These are phyloP conservation scores for Phialophora tarda DNA, from an alignment of 2,329 filamentous ascomycete species.

Conservation along the genomic window DNA sequence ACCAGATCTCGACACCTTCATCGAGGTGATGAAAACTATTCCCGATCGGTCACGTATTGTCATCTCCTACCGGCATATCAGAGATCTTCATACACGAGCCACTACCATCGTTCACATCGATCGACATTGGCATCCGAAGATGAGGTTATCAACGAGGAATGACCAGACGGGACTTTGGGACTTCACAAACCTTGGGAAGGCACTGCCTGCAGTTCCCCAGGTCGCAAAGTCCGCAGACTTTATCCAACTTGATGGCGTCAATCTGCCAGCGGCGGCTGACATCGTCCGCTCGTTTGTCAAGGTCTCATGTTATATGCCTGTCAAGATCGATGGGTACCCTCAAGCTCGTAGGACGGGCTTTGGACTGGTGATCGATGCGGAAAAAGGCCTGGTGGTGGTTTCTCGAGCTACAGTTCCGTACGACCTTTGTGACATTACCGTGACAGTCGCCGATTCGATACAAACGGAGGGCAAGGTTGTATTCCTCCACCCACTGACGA, in stretches of 20 bases:
- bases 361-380: constrained; percentile 95
- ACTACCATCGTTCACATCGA: constrained; percentile 92
- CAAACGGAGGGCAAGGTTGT: constrained; percentile 92
- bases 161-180: constrained; percentile 92
- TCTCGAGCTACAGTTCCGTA: constrained; percentile 94
- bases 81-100: constrained; percentile 91
- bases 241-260: constrained; percentile 86
- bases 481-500: constrained; percentile 95
- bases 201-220: constrained; percentile 74
- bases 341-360: constrained; percentile 93
- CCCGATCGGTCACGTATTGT: constrained; percentile 83
- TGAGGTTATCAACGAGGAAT: constrained; percentile 90
- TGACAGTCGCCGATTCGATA: constrained; percentile 96
- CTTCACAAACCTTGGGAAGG: constrained; percentile 81
- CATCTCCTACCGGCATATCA: constrained; percentile 92
- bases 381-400: constrained; percentile 92
- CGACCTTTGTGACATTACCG: constrained; percentile 92
- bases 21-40: constrained; percentile 86
- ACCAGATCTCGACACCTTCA: constrained; percentile 83
- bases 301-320: constrained; percentile 87
- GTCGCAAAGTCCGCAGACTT: constrained; percentile 83
- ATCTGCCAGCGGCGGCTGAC: constrained; percentile 87
- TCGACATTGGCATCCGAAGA: constrained; percentile 93
- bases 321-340: constrained; percentile 98
- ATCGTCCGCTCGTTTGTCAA: constrained; percentile 94